A percentile compares a stretch with the other conserved stretches of the same genome.
These are phyloP conservation scores for Alternaria gansuensis DNA, from an alignment of 2,329 filamentous ascomycete species.

Conservation along the genomic window DNA sequence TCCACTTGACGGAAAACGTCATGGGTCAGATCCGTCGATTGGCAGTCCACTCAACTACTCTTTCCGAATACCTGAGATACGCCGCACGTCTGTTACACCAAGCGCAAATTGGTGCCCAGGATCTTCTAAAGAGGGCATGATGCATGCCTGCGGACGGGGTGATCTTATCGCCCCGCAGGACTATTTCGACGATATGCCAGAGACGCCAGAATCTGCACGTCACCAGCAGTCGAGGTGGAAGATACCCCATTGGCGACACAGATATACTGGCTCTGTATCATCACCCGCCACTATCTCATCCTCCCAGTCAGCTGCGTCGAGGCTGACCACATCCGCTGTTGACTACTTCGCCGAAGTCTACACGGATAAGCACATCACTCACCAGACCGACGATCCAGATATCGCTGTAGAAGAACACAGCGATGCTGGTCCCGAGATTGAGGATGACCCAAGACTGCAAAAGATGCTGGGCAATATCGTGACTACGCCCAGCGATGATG, in stretches of 20 bases:
- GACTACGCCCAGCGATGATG: background rate
- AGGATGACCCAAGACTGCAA: constrained; percentile 12
- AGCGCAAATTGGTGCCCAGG: background rate
- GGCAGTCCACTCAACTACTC: constrained; percentile 18
- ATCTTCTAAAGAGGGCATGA: constrained; percentile 1
- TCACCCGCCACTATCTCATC: background rate
- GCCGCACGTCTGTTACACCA: constrained; percentile 13
- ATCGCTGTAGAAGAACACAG: constrained; percentile 3
- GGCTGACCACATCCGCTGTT: background rate
- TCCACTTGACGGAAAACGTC: constrained; percentile 1
- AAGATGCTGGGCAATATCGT: constrained; percentile 11
- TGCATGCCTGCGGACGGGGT: constrained; percentile 16
- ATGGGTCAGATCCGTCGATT: constrained; percentile 27
- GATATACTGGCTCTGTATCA: background rate
- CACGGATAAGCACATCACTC: constrained; percentile 1
- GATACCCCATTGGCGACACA: constrained; percentile 7
- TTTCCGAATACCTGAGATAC: constrained; percentile 18
- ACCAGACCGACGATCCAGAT: constrained; percentile 6
- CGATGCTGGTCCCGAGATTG: constrained; percentile 11
- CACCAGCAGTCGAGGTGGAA: constrained; percentile 3
- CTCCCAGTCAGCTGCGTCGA: background rate
- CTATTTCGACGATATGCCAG: constrained; percentile 11
- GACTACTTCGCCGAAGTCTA: constrained; percentile 12
- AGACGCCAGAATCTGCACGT: background rate
- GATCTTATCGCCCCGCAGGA: constrained; percentile 15